Base-by-base conservation (phyloP, 2,329 filamentous ascomycete species). In the Septoria linicola region DNA sequence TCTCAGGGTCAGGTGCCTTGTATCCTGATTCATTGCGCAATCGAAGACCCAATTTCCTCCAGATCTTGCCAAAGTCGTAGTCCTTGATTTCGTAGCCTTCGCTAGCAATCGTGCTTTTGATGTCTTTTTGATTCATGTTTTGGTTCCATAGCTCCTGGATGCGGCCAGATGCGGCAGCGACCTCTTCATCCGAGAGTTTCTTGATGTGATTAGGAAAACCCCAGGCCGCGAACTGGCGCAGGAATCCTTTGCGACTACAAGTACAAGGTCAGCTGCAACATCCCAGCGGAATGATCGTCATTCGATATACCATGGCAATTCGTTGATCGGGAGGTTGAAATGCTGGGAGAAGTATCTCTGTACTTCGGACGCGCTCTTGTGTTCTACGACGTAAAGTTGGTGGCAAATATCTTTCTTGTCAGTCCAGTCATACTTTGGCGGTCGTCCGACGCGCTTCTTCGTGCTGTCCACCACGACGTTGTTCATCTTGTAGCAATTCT, bases 61-160 rank as follows among this genome's bases (percentile, higher is more conserved):
- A 80, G 35, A 92, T 45, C 34, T 56, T 55, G 20, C 37, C 42
- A 39, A 65, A 65, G 30, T 64, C 59, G 32, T 63, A 55, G 59
- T 86, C 78, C 59, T 83, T 87, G 63, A 92, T 83, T 19, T 83
- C 75, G 63, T 83, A 89, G 11, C 88, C 88, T 65, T 91, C 87
- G 16, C 82, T 78, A 58, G 81, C 82, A 51, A 93, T 74, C 21
- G 81, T 80, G 20, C 78, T 75, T 49, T 90, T 74, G 81, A 93
- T 93, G 59, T 90, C 84, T 53, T 80, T 79, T 68, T 90, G 87
- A 14, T 75, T 78, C 11, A 82, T 76, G 64, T 92, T 93, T 60
- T 74, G 76, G 66, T 88, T 84, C 88, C 88, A 93, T 62, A 93
- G 76, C 70, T 91, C 80, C 64, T 83, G 84, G 54, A 92, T 79